phyloP scores from a whole-genome alignment of 140 eudicot genomes.

The Erigeron philadelphicus region DNA sequence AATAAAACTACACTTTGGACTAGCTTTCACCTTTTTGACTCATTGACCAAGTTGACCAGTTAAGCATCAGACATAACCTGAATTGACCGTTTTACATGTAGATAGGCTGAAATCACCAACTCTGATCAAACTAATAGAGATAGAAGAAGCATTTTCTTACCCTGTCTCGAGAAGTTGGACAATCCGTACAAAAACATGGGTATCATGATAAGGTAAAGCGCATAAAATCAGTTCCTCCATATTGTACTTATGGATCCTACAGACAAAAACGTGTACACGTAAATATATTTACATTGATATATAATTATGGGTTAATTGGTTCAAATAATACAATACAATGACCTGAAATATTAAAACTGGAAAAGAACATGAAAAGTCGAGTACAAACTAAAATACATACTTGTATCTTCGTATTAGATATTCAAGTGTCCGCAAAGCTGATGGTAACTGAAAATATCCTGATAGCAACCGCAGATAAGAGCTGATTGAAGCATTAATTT shows the following conservation, averaged over 20 bases:
- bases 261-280: constrained; percentile 8
- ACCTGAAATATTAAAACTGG: neutral
- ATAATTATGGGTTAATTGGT: neutral
- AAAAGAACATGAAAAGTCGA: constrained; percentile 1
- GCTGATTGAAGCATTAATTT: constrained; percentile 49
- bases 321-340: neutral
- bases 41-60: neutral
- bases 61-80: neutral
- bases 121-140: neutral
- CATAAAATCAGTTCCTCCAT: constrained; percentile 75
- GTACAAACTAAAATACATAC: constrained; percentile 35
- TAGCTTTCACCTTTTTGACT: neutral
- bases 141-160: constrained; percentile 33
- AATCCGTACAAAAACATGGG: constrained; percentile 71
- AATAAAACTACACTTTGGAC: neutral
- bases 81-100: neutral
- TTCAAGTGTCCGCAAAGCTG: constrained; percentile 72
- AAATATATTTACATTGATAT: neutral
- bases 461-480: constrained; percentile 72
- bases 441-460: constrained; percentile 51
- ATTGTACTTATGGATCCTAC: constrained; percentile 76
- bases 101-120: neutral
- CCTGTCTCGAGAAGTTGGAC: constrained; percentile 68
- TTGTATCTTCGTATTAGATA: constrained; percentile 90
- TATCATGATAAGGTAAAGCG: constrained; percentile 85